Percentiles rank a stretch among this genome's conserved stretches.
Evolutionary conservation across 1,139 yeast genomes (phyloP).

Genomic region (Trichomonascaceae sp.): DNA sequence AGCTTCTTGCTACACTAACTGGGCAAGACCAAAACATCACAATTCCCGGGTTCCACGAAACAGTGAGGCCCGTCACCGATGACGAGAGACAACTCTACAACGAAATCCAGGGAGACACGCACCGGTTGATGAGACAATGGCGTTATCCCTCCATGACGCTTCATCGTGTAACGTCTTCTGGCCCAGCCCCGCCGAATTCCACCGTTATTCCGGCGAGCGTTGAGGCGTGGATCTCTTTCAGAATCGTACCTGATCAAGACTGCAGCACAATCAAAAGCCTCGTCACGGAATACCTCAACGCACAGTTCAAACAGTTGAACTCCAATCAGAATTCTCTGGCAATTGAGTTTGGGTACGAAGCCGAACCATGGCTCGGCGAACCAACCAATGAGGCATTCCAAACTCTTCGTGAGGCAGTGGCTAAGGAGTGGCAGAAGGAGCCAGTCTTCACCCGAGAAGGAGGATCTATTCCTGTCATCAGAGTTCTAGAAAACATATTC

Average conservation of each 20-base stretch:
- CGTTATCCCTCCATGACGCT: conserved; percentile 79
- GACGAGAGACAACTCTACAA: conserved; percentile 49
- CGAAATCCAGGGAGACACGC: conserved; percentile 38
- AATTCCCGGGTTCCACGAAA: conserved; percentile 59
- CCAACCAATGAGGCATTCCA: conserved; percentile 61
- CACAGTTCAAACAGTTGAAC: conserved; percentile 33
- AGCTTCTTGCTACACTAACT: conserved; percentile 50
- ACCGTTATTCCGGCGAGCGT: conserved; percentile 84
- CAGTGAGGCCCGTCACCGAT: conserved; percentile 41
- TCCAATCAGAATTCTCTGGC: conserved; percentile 51
- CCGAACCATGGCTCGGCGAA: conserved; percentile 95
- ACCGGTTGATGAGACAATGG: conserved; percentile 74
- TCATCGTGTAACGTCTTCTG: conserved; percentile 78
- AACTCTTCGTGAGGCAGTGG: conserved; percentile 46
- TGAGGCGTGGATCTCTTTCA: conserved; percentile 60
- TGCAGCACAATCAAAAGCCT: conserved; percentile 41
- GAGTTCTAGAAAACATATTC: conserved; percentile 72
- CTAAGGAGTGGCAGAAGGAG: conserved; percentile 50
- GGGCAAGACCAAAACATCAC: conserved; percentile 42
- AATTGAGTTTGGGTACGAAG: conserved; percentile 59
- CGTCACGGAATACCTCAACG: conserved; percentile 35
- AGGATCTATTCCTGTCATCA: conserved; percentile 85
- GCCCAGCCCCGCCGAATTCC: conserved; percentile 57
- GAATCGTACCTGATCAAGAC: conserved; percentile 85
- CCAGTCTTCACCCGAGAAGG: conserved; percentile 91